Evolutionary conservation across 2,329 filamentous ascomycete species (phyloP), one percentile per base, ranked within the genome.

Genomic region (Lecanosticta acicola): DNA sequence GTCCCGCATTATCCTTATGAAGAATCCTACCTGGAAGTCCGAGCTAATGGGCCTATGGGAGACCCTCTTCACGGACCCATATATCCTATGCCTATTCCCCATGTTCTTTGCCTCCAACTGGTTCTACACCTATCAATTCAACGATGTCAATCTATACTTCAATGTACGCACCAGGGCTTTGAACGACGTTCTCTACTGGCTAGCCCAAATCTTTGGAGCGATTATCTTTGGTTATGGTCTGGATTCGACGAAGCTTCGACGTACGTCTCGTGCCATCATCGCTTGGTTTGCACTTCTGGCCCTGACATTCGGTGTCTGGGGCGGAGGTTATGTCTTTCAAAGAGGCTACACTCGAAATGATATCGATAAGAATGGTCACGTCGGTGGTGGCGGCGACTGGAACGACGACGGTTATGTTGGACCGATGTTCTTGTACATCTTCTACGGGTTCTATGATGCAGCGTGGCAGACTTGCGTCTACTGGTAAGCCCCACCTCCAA

Each of bases 401-500:
- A 76, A 72, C 2, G 73, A 80, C 45, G 68, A 72, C 19, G 80
- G 79, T 44, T 91, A 84, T 61, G 74, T 83, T 47, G 87, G 84
- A 0, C 85, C 85, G 8, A 87, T 94, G 79, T 87, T 94, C 64
- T 69, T 94, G 41, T 94, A 89, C 72, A 86, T 94, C 61, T 90
- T 89, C 68, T 94, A 91, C 64, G 87, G 87, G 24, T 84, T 91
- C 66, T 91, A 83, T 57, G 90, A 96, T 65, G 87, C 90, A 35
- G 79, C 82, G 43, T 96, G 88, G 83, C 91, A 96, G 72, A 91
- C 87, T 0, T 82, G 76, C 61, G 82, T 90, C 41, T 95, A 96
- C 74, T 96, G 90, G 90, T 46, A 20, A 46, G 44, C 26, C 32
- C 16, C 10, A 21, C 8, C 10, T 19, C 9, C 8, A 9, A 29